Evolutionary conservation across 2,329 filamentous ascomycete genomes (phyloP).

Genomic region (Diaporthe capsici): DNA sequence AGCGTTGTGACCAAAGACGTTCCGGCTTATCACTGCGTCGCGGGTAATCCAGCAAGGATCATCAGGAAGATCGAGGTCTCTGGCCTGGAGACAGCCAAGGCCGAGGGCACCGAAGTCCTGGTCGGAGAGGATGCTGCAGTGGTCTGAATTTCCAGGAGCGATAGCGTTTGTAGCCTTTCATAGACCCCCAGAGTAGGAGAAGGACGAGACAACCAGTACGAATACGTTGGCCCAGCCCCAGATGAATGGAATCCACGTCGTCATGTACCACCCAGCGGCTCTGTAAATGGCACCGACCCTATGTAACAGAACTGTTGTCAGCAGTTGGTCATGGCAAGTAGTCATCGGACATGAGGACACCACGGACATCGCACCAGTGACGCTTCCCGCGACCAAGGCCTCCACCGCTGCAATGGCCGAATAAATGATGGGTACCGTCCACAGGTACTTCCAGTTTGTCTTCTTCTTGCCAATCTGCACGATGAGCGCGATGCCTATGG

Average conservation of each 20-base stretch:
- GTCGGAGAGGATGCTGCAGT: slow-evolving; percentile 35
- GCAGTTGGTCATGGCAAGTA: not conserved
- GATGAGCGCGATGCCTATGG: slow-evolving; percentile 78
- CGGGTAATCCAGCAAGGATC: slow-evolving; percentile 76
- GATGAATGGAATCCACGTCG: slow-evolving; percentile 92
- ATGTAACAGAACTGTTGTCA: slow-evolving; percentile 38
- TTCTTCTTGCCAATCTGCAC: slow-evolving; percentile 75
- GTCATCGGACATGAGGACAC: not conserved
- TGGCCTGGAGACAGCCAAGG: not conserved
- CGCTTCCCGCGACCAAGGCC: slow-evolving; percentile 83
- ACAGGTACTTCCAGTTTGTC: slow-evolving; percentile 73
- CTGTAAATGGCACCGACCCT: slow-evolving; percentile 86
- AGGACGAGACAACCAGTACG: slow-evolving; percentile 87
- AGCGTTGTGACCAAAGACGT: slow-evolving; percentile 87
- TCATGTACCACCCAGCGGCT: slow-evolving; percentile 89
- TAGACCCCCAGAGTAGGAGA: slow-evolving; percentile 91
- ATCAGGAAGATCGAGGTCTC: slow-evolving; percentile 60
- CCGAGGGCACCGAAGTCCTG: slow-evolving; percentile 27
- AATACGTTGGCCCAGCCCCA: slow-evolving; percentile 90
- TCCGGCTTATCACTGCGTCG: slow-evolving; percentile 73
- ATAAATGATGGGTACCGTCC: slow-evolving; percentile 81
- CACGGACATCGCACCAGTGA: slow-evolving; percentile 84
- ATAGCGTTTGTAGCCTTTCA: slow-evolving; percentile 56
- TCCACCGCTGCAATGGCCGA: slow-evolving; percentile 80
- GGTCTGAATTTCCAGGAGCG: slow-evolving; percentile 3